Conservation (phyloP, 1,284 basidiomycete genomes). For the Tylopilus sp. region DNA sequence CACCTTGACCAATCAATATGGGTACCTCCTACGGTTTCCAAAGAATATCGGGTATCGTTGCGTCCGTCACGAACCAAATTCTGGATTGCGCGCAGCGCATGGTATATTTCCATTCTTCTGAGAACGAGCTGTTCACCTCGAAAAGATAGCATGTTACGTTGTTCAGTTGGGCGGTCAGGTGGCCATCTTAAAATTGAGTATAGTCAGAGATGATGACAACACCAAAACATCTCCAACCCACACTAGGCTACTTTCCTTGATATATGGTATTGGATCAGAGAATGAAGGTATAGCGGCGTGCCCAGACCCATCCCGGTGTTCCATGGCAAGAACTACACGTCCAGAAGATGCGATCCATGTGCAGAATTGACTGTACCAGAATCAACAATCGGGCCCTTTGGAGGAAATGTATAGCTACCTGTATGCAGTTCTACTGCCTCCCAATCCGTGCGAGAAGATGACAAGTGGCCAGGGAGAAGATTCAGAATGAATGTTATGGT, state of each 20-base stretch:
- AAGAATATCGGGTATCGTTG: slow-evolving; percentile 26
- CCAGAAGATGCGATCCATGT: slow-evolving; percentile 69
- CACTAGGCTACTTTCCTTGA: slow-evolving; percentile 51
- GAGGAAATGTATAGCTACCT: slow-evolving; percentile 41
- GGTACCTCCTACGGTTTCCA: slow-evolving; percentile 36
- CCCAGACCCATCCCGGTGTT: slow-evolving; percentile 76
- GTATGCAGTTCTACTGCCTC: slow-evolving; percentile 71
- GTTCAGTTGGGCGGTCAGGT: slow-evolving; percentile 15
- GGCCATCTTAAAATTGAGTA: slow-evolving; percentile 29
- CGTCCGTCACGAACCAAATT: slow-evolving; percentile 38
- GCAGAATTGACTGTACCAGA: slow-evolving; percentile 59
- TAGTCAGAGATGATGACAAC: not conserved
- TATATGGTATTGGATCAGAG: slow-evolving; percentile 41
- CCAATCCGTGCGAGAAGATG: slow-evolving; percentile 80
- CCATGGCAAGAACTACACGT: slow-evolving; percentile 72
- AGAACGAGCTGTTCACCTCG: slow-evolving; percentile 66
- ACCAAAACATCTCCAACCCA: slow-evolving; percentile 33
- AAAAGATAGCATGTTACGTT: slow-evolving; percentile 42
- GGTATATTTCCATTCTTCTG: slow-evolving; percentile 65
- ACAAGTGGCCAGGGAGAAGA: slow-evolving; percentile 63
- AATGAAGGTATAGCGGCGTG: slow-evolving; percentile 43
- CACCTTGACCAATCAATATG: slow-evolving; percentile 46
- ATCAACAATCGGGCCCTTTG: slow-evolving; percentile 1
- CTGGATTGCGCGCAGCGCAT: slow-evolving; percentile 48
- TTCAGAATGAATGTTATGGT: not conserved